phyloP scores from a whole-genome alignment of 495 filamentous ascomycete species.

The Aspergillus cavernicola region DNA sequence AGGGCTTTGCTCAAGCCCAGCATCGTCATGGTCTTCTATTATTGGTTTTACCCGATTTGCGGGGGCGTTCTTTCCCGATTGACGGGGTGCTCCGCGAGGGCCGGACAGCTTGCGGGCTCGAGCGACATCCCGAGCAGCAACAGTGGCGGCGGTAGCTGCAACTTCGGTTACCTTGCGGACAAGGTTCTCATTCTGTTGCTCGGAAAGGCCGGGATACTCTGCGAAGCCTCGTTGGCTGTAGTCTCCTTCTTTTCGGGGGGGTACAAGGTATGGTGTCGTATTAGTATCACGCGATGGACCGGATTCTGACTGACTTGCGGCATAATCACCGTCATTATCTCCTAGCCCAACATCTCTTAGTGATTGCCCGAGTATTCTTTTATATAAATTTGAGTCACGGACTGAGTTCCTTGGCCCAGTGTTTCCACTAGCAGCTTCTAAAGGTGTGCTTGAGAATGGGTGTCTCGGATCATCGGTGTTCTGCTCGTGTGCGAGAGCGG shows the following conservation, averaged over 20 bases:
- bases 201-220: constrained; percentile 53
- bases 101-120: constrained; percentile 46
- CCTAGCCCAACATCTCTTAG: constrained; percentile 71
- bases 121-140: constrained; percentile 78
- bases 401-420: constrained; percentile 43
- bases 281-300: constrained; percentile 17
- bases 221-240: constrained; percentile 35
- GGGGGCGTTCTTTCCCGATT: constrained; percentile 22
- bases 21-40: constrained; percentile 40
- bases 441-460: constrained; percentile 25
- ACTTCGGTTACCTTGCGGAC: constrained; percentile 85
- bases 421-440: constrained; percentile 27
- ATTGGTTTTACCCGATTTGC: constrained; percentile 26
- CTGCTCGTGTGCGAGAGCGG: constrained; percentile 35
- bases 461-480: constrained; percentile 41
- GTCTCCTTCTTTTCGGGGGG: constrained; percentile 43
- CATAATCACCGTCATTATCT: constrained; percentile 43
- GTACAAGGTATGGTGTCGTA: constrained; percentile 64
- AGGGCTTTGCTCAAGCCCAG: constrained; percentile 36
- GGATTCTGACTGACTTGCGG: constrained; percentile 34
- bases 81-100: constrained; percentile 30
- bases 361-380: constrained; percentile 87
- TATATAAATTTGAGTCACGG: constrained; percentile 85
- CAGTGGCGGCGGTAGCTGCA: constrained; percentile 83
- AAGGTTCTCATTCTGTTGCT: constrained; percentile 74